Evolutionary conservation across 2,329 filamentous ascomycete species (phyloP), one percentile per base, ranked within the genome.

Genomic region (Macroventuria anomochaeta): DNA sequence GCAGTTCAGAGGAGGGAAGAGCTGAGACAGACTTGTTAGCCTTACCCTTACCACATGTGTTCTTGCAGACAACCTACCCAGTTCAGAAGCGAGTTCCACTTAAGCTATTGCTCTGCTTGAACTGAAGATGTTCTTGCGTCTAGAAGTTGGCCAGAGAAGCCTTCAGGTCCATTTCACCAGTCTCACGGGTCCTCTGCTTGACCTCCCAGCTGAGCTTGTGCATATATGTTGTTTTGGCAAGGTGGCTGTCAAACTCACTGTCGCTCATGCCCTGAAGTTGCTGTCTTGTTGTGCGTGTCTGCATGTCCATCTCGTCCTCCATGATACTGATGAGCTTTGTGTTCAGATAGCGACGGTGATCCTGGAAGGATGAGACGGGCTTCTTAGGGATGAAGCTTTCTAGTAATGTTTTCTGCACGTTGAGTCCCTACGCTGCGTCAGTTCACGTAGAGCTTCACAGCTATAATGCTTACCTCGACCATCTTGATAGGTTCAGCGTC

Each of bases 241-340:
- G 33, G 15, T 57, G 54, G 0, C 7, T 38, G 3, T 54, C 20
- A 20, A 63, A 46, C 3, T 55, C 54, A 3, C 38, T 25, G 5
- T 47, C 37, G 7, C 43, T 38, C 59, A 63, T 60, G 4, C 21
- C 15, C 10, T 37, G 21, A 3, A 60, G 26, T 15, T 60, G 25
- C 2, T 28, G 29, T 34, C 52, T 48, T 1, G 55, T 58, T 8
- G 50, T 56, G 2, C 48, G 51, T 13, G 29, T 47, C 11, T 17
- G 10, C 12, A 55, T 40, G 15, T 63, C 55, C 18, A 63, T 25
- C 7, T 63, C 61, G 0, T 53, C 52, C 10, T 63, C 57, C 57
- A 63, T 55, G 1, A 46, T 3, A 13, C 17, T 42, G 8, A 59
- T 40, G 8, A 61, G 44, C 7, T 46, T 46, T 10, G 5, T n/a